Evolutionary conservation across 768 basidiomycete genomes (phyloP).

Genomic region (Collybia nuda): DNA sequence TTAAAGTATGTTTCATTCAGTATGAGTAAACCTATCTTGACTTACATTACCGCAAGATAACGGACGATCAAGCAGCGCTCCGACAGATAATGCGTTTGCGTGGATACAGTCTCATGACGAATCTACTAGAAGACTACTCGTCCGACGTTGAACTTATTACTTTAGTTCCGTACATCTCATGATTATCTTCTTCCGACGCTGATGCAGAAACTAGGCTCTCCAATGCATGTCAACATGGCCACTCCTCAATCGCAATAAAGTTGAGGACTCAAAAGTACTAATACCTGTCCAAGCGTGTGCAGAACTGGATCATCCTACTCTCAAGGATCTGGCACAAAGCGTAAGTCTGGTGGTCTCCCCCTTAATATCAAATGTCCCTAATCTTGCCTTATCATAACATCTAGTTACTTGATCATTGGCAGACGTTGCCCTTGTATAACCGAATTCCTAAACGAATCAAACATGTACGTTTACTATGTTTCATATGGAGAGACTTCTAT

Average conservation of each 20-base stretch:
- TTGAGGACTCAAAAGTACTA: conserved; percentile 75
- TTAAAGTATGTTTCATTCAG: conserved; percentile 55
- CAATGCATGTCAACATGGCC: conserved; percentile 79
- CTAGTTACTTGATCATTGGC: conserved; percentile 83
- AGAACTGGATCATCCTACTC: conserved; percentile 52
- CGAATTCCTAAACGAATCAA: conserved; percentile 78
- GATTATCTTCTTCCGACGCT: neutral
- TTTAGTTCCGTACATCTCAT: conserved; percentile 47
- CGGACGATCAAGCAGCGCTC: conserved; percentile 75
- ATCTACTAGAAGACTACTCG: conserved; percentile 75
- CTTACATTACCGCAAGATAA: conserved; percentile 53
- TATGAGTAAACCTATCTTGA: neutral
- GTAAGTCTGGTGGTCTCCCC: conserved; percentile 34
- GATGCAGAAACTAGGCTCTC: conserved; percentile 43
- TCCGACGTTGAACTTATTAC: conserved; percentile 70
- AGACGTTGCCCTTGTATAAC: conserved; percentile 70
- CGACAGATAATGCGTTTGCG: conserved; percentile 89
- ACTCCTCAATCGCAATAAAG: conserved; percentile 83
- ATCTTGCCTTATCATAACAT: neutral
- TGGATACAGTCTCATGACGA: conserved; percentile 90
- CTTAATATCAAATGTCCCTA: neutral
- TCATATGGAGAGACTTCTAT: neutral
- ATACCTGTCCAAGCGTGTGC: conserved; percentile 57
- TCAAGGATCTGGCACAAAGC: conserved; percentile 61
- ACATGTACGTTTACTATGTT: conserved; percentile 18